Percentiles rank a stretch among this genome's conserved stretches.
Evolutionary conservation across 2,329 filamentous ascomycete species (phyloP).

Genomic region (Capronia americana): DNA sequence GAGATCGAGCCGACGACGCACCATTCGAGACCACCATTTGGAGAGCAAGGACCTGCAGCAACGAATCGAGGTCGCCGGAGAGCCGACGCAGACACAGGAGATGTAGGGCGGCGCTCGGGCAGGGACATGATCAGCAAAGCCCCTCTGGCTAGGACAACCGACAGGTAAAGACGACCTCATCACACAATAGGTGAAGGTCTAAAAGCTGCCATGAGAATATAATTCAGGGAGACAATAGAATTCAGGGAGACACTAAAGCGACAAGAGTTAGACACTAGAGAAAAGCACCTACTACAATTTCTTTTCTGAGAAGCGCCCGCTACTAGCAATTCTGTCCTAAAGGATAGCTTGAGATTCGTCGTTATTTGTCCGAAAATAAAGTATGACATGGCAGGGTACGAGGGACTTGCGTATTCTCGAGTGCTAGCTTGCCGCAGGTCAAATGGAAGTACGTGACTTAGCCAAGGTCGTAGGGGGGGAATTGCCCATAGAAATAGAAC

Average conservation of each 20-base stretch:
- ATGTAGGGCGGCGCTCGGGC: neutral
- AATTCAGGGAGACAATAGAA: neutral
- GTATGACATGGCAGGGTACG: too few species aligned
- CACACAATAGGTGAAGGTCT: neutral
- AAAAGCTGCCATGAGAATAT: neutral
- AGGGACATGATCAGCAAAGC: neutral
- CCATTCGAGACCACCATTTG: conserved; percentile 3
- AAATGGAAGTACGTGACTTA: too few species aligned
- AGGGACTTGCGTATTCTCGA: too few species aligned
- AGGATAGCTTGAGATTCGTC: too few species aligned
- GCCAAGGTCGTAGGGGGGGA: too few species aligned
- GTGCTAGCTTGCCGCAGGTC: too few species aligned
- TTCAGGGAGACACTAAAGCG: neutral
- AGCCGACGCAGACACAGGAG: neutral
- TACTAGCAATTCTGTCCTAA: too few species aligned
- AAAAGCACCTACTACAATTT: too few species aligned
- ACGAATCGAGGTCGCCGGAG: neutral
- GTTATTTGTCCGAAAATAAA: too few species aligned
- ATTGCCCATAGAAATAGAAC: too few species aligned
- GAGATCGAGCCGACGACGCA: conserved; percentile 17
- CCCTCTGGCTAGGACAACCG: neutral
- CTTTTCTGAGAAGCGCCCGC: too few species aligned
- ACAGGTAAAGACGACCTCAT: neutral
- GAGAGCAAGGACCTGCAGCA: conserved; percentile 2
- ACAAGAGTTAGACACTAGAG: too few species aligned